Percentiles rank a stretch among this genome's conserved stretches.
Conservation (phyloP, 805 yeast species). For the Starmerella asiatica region DNA sequence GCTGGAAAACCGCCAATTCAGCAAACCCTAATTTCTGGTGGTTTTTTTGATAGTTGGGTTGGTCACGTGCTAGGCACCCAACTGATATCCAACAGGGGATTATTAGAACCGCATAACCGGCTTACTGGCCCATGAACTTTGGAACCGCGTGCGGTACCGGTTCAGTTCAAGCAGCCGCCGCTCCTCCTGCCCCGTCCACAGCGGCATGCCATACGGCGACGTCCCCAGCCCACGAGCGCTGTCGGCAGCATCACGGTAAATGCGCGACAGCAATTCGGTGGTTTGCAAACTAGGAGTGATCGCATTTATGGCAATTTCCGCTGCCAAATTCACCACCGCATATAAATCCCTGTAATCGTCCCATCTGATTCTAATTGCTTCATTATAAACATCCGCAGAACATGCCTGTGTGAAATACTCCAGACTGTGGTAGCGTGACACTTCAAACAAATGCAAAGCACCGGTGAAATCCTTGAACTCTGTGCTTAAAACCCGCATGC, state of each 20-base stretch:
- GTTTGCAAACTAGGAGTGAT: conserved; percentile 29
- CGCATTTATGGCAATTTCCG: conserved; percentile 33
- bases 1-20: too few relatives aligned
- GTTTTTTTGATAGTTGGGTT: too few relatives aligned
- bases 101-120: conserved; percentile 11
- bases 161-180: conserved; percentile 20
- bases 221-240: conserved; percentile 19
- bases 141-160: conserved; percentile 19
- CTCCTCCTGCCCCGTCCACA: conserved; percentile 25
- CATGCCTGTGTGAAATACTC: conserved; percentile 30
- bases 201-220: conserved; percentile 18
- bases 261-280: conserved; percentile 21
- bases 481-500: conserved; percentile 14
- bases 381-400: conserved; percentile 31
- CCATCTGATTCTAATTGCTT: conserved; percentile 31
- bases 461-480: conserved; percentile 24
- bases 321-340: conserved; percentile 27
- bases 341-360: conserved; percentile 29
- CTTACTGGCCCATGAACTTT: conserved; percentile 14
- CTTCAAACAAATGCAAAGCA: conserved; percentile 30
- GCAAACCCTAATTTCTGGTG: too few relatives aligned
- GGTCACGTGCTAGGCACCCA: too few relatives aligned
- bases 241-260: conserved; percentile 22
- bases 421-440: conserved; percentile 25
- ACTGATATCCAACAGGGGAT: too few relatives aligned